Conservation (phyloP, 2,329 filamentous ascomycete genomes). For the Tothia fuscella region DNA sequence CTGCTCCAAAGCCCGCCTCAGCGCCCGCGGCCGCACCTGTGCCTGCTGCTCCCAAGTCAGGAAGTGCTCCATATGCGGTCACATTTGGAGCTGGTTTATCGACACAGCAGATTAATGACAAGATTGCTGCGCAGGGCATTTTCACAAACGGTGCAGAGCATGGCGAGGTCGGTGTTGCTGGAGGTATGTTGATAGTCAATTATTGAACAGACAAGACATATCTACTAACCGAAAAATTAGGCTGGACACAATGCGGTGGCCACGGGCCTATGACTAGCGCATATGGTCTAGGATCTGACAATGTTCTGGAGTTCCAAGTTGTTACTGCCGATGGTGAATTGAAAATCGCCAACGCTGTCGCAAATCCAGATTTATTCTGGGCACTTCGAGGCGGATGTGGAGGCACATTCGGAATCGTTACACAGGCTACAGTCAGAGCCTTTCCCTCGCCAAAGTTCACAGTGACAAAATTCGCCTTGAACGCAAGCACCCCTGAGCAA, state of each 20-base stretch:
- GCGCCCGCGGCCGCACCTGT: not conserved
- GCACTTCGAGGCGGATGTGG: slow-evolving; percentile 19
- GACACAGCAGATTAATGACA: slow-evolving; percentile 9
- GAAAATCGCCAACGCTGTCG: slow-evolving; percentile 20
- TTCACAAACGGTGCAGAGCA: slow-evolving; percentile 10
- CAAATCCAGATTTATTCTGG: slow-evolving; percentile 27
- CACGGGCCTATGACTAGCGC: slow-evolving; percentile 28
- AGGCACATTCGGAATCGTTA: slow-evolving; percentile 20
- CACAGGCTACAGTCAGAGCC: slow-evolving; percentile 24
- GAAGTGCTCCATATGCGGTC: slow-evolving; percentile 1
- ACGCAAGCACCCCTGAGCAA: slow-evolving; percentile 1
- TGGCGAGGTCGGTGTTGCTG: slow-evolving; percentile 24
- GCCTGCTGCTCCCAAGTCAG: not conserved
- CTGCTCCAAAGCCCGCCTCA: not conserved
- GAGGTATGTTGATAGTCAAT: no score
- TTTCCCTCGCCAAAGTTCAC: slow-evolving; percentile 8
- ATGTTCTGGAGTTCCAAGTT: slow-evolving; percentile 25
- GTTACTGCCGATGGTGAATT: slow-evolving; percentile 27
- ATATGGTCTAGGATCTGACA: slow-evolving; percentile 27
- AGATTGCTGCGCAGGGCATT: not conserved
- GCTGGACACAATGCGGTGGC: slow-evolving; percentile 31
- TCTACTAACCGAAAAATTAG: no score
- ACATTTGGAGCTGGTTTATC: slow-evolving; percentile 10
- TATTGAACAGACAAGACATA: no score
- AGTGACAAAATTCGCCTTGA: slow-evolving; percentile 4